A percentile compares a stretch with the other conserved stretches of the same genome.
Evolutionary conservation across 345 rosid species (phyloP).

Genomic region (Psidium friedrichsthalianum): DNA sequence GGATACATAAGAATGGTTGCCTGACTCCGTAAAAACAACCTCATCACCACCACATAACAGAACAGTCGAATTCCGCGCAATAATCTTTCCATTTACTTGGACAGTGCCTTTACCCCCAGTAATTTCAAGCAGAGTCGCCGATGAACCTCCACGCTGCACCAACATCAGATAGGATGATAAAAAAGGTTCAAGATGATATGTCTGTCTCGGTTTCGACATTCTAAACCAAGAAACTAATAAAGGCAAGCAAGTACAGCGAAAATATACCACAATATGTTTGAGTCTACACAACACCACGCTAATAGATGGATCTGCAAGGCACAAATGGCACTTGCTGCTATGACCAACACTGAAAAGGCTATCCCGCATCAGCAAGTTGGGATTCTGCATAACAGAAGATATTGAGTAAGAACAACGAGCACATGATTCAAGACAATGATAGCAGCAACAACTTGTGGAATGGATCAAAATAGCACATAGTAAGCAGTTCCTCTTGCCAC

Average conservation of each 20-base stretch:
- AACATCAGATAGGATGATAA: not conserved
- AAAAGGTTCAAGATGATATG: not conserved
- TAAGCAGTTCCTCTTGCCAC: not conserved
- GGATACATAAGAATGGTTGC: constrained; percentile 98
- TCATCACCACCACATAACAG: constrained; percentile 84
- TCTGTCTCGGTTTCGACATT: not conserved
- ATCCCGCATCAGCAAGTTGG: constrained; percentile 52
- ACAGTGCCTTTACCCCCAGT: constrained; percentile 75
- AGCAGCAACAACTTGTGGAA: not conserved
- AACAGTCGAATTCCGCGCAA: constrained; percentile 32
- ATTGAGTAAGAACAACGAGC: not conserved
- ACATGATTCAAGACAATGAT: not conserved
- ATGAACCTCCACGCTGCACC: constrained; percentile 51
- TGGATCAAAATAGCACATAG: not conserved
- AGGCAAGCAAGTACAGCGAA: not conserved
- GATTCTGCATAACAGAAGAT: constrained; percentile 45
- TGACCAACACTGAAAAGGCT: constrained; percentile 72
- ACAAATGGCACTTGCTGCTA: constrained; percentile 55
- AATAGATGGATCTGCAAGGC: constrained; percentile 52
- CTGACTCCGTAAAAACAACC: constrained; percentile 56
- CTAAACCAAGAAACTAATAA: not conserved
- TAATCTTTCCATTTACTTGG: constrained; percentile 66
- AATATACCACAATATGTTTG: constrained; percentile 65
- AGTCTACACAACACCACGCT: constrained; percentile 58
- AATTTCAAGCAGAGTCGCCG: constrained; percentile 59